Evolutionary conservation across 192 early-diverging fungal species (phyloP), one percentile per base, ranked within the genome.

Genomic region (Coemansia sp.): DNA sequence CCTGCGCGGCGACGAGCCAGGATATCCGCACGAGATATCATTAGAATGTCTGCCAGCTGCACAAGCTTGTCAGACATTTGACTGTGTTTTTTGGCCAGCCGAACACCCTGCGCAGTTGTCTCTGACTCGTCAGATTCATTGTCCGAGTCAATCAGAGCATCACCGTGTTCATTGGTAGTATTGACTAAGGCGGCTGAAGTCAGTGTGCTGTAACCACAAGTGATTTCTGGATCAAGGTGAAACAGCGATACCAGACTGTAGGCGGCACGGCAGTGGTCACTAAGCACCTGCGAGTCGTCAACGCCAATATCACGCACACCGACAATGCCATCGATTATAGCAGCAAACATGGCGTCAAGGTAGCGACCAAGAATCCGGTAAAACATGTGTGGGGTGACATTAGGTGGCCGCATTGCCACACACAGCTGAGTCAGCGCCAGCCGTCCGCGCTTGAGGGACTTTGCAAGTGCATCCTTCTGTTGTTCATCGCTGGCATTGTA

Each of bases 21-120:
- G 19, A 80, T 80, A 36, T 80, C 77, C 0, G 71, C 71, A 0
- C 77, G 68, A 9, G 71, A 68, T 9, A 80, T 70, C 9, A 68
- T 60, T 64, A 80, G 56, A 10, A 80, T 62, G 48, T 80, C 77
- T 0, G 77, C 77, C 53, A 80, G 65, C 26, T 80, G 77, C 40
- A 12, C 47, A 28, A 74, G 55, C 46, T 64, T 69, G 15, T 60
- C 48, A 0, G 60, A 21, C 34, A 59, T 37, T 23, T 12, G 10
- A 62, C 75, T 68, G 57, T 71, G 51, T 40, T 52, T 56, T 22
- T 63, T 54, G 25, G 69, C 66, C 17, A 71, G 61, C 26, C 51
- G 55, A 6, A 59, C 61, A 19, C 15, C 25, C 4, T 19, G 36
- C 34, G 26, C 54, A 11, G 11, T 22, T 10, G 15, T 9, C 4